These are phyloP conservation scores for Lactifluus piperatus DNA, from an alignment of 768 basidiomycete genomes.

Conservation along the genomic window DNA sequence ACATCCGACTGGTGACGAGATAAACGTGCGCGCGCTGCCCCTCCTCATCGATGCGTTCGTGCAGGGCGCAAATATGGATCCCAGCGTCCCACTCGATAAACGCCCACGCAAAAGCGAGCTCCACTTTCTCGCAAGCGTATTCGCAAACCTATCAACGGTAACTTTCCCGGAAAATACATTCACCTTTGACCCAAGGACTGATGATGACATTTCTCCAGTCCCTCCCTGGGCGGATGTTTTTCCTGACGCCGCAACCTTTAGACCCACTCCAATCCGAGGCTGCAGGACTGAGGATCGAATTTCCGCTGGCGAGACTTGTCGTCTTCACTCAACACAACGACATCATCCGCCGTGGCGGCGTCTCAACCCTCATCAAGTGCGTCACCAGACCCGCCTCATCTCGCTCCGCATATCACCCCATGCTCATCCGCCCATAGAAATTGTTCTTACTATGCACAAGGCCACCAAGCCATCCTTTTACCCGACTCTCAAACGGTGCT, in stretches of 20 bases:
- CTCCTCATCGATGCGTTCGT: conserved; percentile 87
- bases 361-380: conserved; percentile 82
- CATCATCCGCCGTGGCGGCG: conserved; percentile 78
- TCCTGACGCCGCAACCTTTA: conserved; percentile 57
- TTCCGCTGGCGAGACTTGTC: conserved; percentile 74
- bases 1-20: conserved; percentile 47
- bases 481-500: conserved; percentile 49
- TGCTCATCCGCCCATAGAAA: conserved; percentile 44
- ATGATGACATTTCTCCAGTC: conserved; percentile 42
- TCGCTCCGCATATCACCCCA: not conserved
- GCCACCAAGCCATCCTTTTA: conserved; percentile 63
- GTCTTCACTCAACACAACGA: conserved; percentile 88
- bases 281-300: conserved; percentile 45
- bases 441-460: conserved; percentile 60
- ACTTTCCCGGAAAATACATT: conserved; percentile 24
- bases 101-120: conserved; percentile 64
- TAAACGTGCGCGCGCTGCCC: conserved; percentile 57
- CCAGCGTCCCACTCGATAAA: conserved; percentile 39
- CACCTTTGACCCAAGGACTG: not conserved
- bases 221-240: conserved; percentile 68
- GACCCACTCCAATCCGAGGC: conserved; percentile 39
- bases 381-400: not conserved
- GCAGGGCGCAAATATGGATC: conserved; percentile 53
- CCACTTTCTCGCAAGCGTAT: conserved; percentile 90
- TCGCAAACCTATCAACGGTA: conserved; percentile 84